Conservation (phyloP, 768 basidiomycete species). For the Pisolithus tinctorius region DNA sequence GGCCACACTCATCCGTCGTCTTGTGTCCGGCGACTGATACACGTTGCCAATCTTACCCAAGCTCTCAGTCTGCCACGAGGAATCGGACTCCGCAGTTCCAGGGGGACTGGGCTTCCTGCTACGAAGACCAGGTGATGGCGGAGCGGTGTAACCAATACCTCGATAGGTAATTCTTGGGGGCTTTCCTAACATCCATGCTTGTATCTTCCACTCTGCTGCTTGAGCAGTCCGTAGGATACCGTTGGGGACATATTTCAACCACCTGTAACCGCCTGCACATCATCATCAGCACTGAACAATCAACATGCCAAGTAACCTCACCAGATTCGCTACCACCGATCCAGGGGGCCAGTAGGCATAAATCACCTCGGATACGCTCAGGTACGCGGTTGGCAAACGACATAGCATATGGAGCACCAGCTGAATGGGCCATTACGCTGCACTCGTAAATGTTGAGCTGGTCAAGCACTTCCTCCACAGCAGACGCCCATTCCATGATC, state of each 20-base stretch:
- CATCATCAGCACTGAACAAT: conserved; percentile 9
- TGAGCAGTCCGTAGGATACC: conserved; percentile 91
- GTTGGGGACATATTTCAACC: conserved; percentile 95
- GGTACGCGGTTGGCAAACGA: conserved; percentile 76
- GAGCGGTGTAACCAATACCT: conserved; percentile 76
- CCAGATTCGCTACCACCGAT: conserved; percentile 86
- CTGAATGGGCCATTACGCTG: conserved; percentile 92
- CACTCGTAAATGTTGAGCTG: conserved; percentile 69
- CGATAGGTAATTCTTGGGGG: conserved; percentile 79
- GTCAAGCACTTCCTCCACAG: conserved; percentile 88
- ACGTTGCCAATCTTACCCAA: conserved; percentile 13
- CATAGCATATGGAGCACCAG: conserved; percentile 90
- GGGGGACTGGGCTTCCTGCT: conserved; percentile 16
- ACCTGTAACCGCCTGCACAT: conserved; percentile 74
- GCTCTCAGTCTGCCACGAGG: conserved; percentile 16
- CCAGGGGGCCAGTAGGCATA: conserved; percentile 94
- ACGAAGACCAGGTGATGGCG: conserved; percentile 26
- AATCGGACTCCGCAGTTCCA: conserved; percentile 11
- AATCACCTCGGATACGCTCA: conserved; percentile 70
- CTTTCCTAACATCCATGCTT: conserved; percentile 96
- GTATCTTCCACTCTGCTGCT: conserved; percentile 95
- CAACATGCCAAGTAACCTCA: conserved; percentile 23
- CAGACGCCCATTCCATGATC: conserved; percentile 83
- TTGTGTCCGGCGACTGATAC: conserved; percentile 31
- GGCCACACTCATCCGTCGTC: conserved; percentile 62